Evolutionary conservation across 225 moss, liverwort and hornwort species (phyloP).

Genomic region (Pseudisothecium myosuroides): DNA sequence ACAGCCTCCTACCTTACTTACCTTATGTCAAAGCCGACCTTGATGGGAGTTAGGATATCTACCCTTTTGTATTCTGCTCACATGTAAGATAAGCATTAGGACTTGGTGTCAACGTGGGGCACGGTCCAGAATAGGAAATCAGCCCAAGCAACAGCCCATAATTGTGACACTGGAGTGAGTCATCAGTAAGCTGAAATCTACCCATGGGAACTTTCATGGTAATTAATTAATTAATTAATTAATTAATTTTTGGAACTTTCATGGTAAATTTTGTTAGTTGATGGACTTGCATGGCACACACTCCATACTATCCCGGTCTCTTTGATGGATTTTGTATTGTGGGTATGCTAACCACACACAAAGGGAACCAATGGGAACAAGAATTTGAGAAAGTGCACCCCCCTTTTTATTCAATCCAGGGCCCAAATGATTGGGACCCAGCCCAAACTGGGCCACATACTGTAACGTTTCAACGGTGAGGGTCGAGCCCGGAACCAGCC

Average conservation of each 20-base stretch:
- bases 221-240: too few relatives aligned
- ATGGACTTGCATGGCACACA: background rate
- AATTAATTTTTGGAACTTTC: too few relatives aligned
- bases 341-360: slow-evolving; percentile 3
- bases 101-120: background rate
- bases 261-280: background rate
- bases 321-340: background rate
- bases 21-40: background rate
- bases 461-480: slow-evolving; percentile 16
- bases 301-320: background rate
- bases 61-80: background rate
- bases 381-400: background rate
- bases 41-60: background rate
- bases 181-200: too few relatives aligned
- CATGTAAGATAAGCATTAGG: background rate
- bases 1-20: too few relatives aligned
- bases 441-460: background rate
- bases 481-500: slow-evolving; percentile 4
- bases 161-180: background rate
- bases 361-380: background rate
- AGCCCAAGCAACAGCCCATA: background rate
- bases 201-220: too few relatives aligned
- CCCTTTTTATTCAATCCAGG: background rate
- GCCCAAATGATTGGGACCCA: slow-evolving; percentile 11
- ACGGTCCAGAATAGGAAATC: background rate